These are phyloP conservation scores for maize (Zea mays) DNA, from an alignment of 176 grass and related monocot genomes.

Conservation along the genomic window DNA sequence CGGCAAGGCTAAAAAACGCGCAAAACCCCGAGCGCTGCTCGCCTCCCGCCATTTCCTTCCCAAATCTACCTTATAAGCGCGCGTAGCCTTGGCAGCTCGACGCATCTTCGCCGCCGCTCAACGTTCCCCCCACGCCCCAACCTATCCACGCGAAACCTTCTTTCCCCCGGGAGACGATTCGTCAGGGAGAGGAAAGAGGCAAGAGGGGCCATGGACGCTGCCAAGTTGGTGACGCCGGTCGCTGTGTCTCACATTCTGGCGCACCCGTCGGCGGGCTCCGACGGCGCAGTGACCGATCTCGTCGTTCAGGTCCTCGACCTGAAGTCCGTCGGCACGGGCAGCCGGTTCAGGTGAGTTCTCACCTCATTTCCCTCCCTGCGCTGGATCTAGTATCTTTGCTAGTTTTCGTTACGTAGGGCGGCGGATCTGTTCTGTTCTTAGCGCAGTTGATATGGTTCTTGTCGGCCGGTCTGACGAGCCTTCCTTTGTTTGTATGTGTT, in stretches of 20 bases:
- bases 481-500: background rate
- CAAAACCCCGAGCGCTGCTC: background rate
- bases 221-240: slow-evolving; percentile 44
- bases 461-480: background rate
- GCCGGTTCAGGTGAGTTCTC: slow-evolving; percentile 68
- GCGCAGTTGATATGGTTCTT: background rate
- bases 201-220: slow-evolving; percentile 39
- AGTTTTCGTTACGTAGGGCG: no score
- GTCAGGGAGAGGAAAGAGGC: background rate
- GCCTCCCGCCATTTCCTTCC: slow-evolving; percentile 34
- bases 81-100: slow-evolving; percentile 29
- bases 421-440: slow-evolving; percentile 1
- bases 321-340: slow-evolving; percentile 59
- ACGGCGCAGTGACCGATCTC: slow-evolving; percentile 50
- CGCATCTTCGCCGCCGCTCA: slow-evolving; percentile 23
- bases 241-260: slow-evolving; percentile 58
- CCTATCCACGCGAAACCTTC: slow-evolving; percentile 17
- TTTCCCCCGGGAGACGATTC: background rate
- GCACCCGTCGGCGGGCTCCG: slow-evolving; percentile 49
- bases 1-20: background rate
- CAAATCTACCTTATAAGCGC: slow-evolving; percentile 39
- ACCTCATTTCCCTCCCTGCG: background rate
- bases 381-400: background rate
- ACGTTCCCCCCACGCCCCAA: background rate
- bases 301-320: slow-evolving; percentile 94